Percentiles rank a stretch among this genome's conserved stretches.
Evolutionary conservation across 2,329 filamentous ascomycete genomes (phyloP).

Genomic region (Dothistroma pini): DNA sequence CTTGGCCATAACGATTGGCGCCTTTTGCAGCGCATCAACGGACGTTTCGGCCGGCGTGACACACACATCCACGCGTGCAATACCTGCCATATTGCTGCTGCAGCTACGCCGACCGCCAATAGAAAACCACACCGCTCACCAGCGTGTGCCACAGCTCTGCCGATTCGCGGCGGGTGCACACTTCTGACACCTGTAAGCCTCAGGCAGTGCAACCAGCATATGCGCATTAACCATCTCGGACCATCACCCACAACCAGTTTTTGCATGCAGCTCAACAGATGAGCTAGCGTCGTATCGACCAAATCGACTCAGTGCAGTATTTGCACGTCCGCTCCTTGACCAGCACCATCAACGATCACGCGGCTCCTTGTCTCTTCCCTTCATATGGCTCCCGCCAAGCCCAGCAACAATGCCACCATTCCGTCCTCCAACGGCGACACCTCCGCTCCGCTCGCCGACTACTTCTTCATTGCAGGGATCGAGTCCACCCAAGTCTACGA

Average conservation of each 20-base stretch:
- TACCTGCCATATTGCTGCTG: slow-evolving; percentile 4
- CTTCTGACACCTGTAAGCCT: slow-evolving; percentile 15
- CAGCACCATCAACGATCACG: neutral
- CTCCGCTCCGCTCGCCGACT: slow-evolving; percentile 59
- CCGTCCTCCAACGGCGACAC: slow-evolving; percentile 36
- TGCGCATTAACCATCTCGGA: neutral
- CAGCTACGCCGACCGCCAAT: neutral
- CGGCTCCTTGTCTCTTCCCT: slow-evolving; percentile 2
- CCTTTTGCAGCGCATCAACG: neutral
- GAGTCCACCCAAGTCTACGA: slow-evolving; percentile 52
- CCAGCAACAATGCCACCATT: slow-evolving; percentile 17
- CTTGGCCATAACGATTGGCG: neutral
- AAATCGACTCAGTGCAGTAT: neutral
- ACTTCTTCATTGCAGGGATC: slow-evolving; percentile 61
- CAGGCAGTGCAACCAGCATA: slow-evolving; percentile 9
- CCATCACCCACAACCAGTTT: slow-evolving; percentile 4
- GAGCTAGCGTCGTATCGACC: slow-evolving; percentile 1
- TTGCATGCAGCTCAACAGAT: slow-evolving; percentile 6
- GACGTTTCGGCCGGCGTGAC: neutral
- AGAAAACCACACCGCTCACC: neutral
- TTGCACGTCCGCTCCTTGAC: slow-evolving; percentile 22
- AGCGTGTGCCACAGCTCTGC: neutral
- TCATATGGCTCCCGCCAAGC: slow-evolving; percentile 24
- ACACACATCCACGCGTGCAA: neutral
- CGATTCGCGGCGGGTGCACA: slow-evolving; percentile 1